A percentile compares a stretch with the other conserved stretches of the same genome.
phyloP scores from a whole-genome alignment of 805 yeast species.

The Kluyveromyces wickerhamii region DNA sequence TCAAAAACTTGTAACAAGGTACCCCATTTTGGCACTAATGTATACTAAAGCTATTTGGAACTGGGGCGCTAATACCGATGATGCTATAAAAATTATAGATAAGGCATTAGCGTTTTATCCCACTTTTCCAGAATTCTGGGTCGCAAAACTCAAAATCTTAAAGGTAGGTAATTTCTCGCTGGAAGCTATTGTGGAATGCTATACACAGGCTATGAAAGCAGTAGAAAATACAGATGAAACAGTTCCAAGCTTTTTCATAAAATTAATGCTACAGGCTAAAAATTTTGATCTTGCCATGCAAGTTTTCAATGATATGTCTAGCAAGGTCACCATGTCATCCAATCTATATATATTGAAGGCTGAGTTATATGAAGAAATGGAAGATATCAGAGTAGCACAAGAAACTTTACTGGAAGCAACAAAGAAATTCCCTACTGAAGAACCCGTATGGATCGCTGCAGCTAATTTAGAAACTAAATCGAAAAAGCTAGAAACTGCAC shows the following conservation, averaged over 20 bases:
- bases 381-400: conserved; percentile 34
- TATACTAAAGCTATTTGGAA: conserved; percentile 67
- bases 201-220: neutral
- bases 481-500: conserved; percentile 45
- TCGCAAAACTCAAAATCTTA: conserved; percentile 66
- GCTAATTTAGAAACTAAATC: conserved; percentile 37
- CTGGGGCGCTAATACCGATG: conserved; percentile 36
- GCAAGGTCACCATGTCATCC: no score
- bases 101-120: conserved; percentile 40
- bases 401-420: conserved; percentile 43
- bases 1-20: conserved; percentile 35
- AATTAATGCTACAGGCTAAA: no score
- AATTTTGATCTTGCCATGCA: no score
- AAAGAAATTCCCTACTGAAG: conserved; percentile 36
- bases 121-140: conserved; percentile 49
- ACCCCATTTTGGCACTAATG: conserved; percentile 51
- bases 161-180: conserved; percentile 31
- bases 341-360: neutral
- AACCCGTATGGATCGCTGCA: conserved; percentile 47
- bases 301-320: no score
- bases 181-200: conserved; percentile 18
- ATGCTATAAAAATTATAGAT: conserved; percentile 47
- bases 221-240: no score
- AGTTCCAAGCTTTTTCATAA: no score
- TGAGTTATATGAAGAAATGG: neutral